Conservation (phyloP, 345 rosid species). For the Acer yangbiense region DNA sequence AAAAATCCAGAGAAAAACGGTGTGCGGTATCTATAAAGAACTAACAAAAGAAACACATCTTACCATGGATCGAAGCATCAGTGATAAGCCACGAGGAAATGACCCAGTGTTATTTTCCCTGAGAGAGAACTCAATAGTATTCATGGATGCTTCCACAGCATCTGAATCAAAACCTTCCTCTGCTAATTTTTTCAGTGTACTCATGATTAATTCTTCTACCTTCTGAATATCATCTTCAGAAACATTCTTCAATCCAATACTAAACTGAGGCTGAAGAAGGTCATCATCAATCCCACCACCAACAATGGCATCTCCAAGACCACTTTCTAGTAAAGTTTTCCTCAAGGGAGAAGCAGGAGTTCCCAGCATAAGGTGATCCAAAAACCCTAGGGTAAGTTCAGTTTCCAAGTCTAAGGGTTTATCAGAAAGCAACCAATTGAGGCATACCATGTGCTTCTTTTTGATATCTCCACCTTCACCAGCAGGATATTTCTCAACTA, state of each 20-base stretch:
- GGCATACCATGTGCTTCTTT: conserved; percentile 94
- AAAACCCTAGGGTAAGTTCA: conserved; percentile 83
- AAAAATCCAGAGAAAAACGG: not conserved
- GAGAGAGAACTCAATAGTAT: conserved; percentile 94
- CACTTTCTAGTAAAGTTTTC: conserved; percentile 90
- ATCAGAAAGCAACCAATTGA: conserved; percentile 91
- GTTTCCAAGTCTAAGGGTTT: conserved; percentile 86
- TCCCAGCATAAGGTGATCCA: conserved; percentile 95
- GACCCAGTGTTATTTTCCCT: conserved; percentile 98
- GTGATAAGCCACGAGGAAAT: conserved; percentile 95
- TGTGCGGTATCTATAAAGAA: conserved; percentile 11
- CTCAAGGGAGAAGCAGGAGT: conserved; percentile 96
- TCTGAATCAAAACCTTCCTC: conserved; percentile 90
- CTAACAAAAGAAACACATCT: conserved; percentile 13
- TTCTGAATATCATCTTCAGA: conserved; percentile 68
- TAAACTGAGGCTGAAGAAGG: conserved; percentile 93
- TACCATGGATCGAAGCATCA: conserved; percentile 94
- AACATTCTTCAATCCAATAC: conserved; percentile 91
- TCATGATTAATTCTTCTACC: conserved; percentile 78
- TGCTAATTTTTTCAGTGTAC: conserved; percentile 67
- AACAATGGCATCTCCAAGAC: conserved; percentile 91
- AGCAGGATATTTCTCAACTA: conserved; percentile 85
- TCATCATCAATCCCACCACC: conserved; percentile 94
- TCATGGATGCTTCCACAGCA: conserved; percentile 99
- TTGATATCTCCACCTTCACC: conserved; percentile 77